Percentiles rank a stretch among this genome's conserved stretches.
Conservation (phyloP, 495 filamentous ascomycete species). For the Lasiosphaeria hispida region DNA sequence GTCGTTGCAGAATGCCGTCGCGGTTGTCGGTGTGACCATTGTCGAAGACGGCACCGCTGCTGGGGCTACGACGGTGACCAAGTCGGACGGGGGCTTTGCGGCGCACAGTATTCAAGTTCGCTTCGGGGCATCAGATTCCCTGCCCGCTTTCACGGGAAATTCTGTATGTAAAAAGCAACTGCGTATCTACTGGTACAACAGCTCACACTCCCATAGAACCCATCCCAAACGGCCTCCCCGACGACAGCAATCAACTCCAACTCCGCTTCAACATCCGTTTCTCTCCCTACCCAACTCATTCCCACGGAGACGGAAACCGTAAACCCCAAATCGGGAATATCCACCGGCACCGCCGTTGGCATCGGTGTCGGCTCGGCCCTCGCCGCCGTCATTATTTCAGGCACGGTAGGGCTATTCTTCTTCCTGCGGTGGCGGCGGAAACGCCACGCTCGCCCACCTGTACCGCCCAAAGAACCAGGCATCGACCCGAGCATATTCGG, state of each 20-base stretch:
- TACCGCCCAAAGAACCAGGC: conserved; percentile 25
- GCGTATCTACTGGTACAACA: too few species aligned
- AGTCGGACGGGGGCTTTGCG: conserved; percentile 20
- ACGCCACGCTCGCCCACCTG: conserved; percentile 17
- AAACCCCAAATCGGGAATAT: conserved; percentile 12
- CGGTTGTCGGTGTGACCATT: conserved; percentile 17
- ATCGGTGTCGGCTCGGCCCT: conserved; percentile 31
- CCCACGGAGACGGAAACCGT: background rate
- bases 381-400: conserved; percentile 14
- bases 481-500: background rate
- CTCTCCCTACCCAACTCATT: conserved; percentile 5
- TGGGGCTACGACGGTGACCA: conserved; percentile 12
- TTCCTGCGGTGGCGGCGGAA: conserved; percentile 23
- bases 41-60: conserved; percentile 15
- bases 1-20: conserved; percentile 15
- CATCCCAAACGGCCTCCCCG: conserved; percentile 1
- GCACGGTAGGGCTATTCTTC: conserved; percentile 21
- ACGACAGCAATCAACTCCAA: background rate
- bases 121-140: conserved; percentile 18
- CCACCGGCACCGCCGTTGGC: conserved; percentile 26
- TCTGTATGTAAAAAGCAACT: conserved; percentile 8
- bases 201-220: background rate
- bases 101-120: conserved; percentile 30
- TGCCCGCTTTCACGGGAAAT: background rate
- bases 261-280: conserved; percentile 3